phyloP scores from a whole-genome alignment of 306 rosid genomes.

The Quercus agrifolia region DNA sequence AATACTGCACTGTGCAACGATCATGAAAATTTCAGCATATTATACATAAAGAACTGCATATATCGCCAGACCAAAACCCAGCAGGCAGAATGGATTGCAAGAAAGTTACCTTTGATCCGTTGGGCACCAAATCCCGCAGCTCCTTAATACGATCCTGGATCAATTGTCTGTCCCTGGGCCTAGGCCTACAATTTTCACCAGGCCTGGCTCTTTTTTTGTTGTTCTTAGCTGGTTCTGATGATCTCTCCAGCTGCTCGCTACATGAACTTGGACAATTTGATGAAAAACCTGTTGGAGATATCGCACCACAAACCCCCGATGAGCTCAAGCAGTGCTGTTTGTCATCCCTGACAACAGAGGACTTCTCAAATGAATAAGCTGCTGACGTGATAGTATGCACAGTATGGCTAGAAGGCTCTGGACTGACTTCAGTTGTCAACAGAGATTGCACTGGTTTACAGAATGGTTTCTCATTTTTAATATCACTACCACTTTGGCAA shows the following conservation, averaged over 20 bases:
- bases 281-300: conserved; percentile 75
- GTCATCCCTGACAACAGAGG: conserved; percentile 59
- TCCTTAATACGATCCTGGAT: conserved; percentile 99
- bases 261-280: conserved; percentile 67
- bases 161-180: conserved; percentile 98
- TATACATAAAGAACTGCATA: conserved; percentile 12
- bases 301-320: conserved; percentile 55
- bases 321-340: conserved; percentile 64
- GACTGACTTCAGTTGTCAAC: conserved; percentile 49
- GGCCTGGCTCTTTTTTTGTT: conserved; percentile 87
- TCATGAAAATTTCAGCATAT: conserved; percentile 30
- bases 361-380: conserved; percentile 55
- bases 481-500: conserved; percentile 52
- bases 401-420: conserved; percentile 60
- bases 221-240: conserved; percentile 72
- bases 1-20: conserved; percentile 75
- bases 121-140: conserved; percentile 88
- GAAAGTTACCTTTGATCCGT: conserved; percentile 78
- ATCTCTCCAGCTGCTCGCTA: conserved; percentile 71
- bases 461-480: conserved; percentile 53
- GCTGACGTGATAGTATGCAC: conserved; percentile 48
- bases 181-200: conserved; percentile 89
- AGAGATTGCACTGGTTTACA: conserved; percentile 65
- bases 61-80: conserved; percentile 17
- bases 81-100: neutral